Evolutionary conservation across 108 stramenopile species (phyloP).

Genomic region (Ochromonas danica): DNA sequence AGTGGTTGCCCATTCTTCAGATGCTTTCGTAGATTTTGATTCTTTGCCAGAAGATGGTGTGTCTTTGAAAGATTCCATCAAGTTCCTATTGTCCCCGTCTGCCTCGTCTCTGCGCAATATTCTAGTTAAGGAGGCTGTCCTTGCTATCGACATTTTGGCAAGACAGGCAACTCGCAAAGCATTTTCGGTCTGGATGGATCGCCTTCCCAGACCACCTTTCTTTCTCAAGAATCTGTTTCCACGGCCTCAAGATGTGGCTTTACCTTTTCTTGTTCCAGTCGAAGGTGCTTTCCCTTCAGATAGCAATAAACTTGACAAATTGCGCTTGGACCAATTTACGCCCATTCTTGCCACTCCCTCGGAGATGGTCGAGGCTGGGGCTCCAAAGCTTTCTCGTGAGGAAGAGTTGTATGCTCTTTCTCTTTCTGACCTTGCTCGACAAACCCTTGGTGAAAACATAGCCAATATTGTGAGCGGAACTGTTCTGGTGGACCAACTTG

Average conservation of each 20-base stretch:
- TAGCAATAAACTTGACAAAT: background rate
- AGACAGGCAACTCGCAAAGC: constrained; percentile 71
- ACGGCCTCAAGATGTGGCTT: background rate
- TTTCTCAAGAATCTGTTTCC: background rate
- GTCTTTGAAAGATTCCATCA: constrained; percentile 63
- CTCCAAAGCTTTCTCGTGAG: constrained; percentile 70
- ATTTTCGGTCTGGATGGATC: constrained; percentile 58
- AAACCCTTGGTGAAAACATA: background rate
- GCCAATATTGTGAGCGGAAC: background rate
- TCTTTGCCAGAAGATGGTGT: constrained; percentile 73
- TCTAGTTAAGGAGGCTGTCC: constrained; percentile 71
- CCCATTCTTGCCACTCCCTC: constrained; percentile 57
- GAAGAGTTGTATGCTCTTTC: constrained; percentile 77
- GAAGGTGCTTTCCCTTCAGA: background rate
- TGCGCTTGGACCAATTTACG: background rate
- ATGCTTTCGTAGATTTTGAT: constrained; percentile 78
- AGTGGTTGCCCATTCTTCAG: constrained; percentile 63
- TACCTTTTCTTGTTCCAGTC: background rate
- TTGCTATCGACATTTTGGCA: constrained; percentile 69
- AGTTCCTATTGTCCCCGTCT: constrained; percentile 68
- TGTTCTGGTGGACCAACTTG: background rate
- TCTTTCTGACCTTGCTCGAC: background rate
- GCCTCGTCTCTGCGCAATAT: constrained; percentile 68
- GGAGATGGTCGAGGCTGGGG: constrained; percentile 67
- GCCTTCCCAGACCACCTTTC: background rate